Evolutionary conservation across 2,329 filamentous ascomycete genomes (phyloP).

Genomic region (Aspergillus neotritici): DNA sequence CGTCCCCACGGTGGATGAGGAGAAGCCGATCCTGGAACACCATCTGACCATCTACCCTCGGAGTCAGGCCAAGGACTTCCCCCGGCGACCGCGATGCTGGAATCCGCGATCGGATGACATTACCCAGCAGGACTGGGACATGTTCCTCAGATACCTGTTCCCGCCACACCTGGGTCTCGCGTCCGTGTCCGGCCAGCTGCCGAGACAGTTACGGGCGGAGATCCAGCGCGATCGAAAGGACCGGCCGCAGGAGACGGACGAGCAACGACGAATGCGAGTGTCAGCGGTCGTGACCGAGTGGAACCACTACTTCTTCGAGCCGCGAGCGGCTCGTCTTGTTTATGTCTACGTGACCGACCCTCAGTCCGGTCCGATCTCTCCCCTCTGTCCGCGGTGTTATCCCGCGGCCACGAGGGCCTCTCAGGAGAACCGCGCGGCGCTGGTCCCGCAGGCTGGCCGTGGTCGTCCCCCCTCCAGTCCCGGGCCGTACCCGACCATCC

Average conservation of each 20-base stretch:
- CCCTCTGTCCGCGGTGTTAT: conserved; percentile 38
- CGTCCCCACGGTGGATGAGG: conserved; percentile 19
- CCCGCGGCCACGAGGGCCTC: conserved; percentile 33
- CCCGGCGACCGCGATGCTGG: conserved; percentile 40
- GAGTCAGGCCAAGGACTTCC: conserved; percentile 38
- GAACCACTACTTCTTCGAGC: conserved; percentile 40
- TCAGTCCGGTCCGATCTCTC: conserved; percentile 28
- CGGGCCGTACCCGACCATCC: conserved; percentile 2
- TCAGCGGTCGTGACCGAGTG: conserved; percentile 38
- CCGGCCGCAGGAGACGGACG: conserved; percentile 38
- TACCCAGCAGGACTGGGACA: conserved; percentile 40
- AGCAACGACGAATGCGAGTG: conserved; percentile 35
- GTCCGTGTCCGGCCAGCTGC: conserved; percentile 31
- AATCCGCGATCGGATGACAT: conserved; percentile 29
- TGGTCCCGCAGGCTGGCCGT: conserved; percentile 9
- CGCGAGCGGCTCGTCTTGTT: conserved; percentile 29
- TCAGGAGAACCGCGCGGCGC: conserved; percentile 13
- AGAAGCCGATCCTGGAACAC: conserved; percentile 27
- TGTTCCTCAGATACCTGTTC: conserved; percentile 39
- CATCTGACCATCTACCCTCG: conserved; percentile 37
- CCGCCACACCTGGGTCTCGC: conserved; percentile 36
- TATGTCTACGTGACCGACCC: conserved; percentile 33
- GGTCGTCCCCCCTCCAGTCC: conserved; percentile 2
- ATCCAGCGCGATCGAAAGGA: conserved; percentile 40
- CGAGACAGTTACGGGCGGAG: conserved; percentile 35